Conservation (phyloP, 805 yeast species). For the Tetrapisispora taiwanensis region DNA sequence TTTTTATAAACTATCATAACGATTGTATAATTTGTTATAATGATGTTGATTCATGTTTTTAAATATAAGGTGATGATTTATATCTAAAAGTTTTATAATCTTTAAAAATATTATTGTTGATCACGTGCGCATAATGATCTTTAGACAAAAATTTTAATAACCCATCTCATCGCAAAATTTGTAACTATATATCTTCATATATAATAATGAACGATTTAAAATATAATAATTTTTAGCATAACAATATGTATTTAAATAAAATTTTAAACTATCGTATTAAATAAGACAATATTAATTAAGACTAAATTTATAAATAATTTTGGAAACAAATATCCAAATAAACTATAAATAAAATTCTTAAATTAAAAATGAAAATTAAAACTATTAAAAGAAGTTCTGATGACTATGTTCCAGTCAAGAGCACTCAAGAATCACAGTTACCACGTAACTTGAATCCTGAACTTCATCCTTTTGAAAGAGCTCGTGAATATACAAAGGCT, state of each 20-base stretch:
- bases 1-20: too few relatives aligned
- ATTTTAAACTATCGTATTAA: not conserved
- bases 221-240: not conserved
- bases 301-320: too few relatives aligned
- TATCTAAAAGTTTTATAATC: too few relatives aligned
- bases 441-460: slow-evolving; percentile 91
- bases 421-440: slow-evolving; percentile 75
- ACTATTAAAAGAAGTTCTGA: slow-evolving; percentile 86
- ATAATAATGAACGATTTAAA: not conserved
- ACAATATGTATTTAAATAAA: too few relatives aligned
- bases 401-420: slow-evolving; percentile 82
- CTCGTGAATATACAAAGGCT: slow-evolving; percentile 92
- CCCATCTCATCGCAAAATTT: slow-evolving; percentile 4
- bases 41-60: too few relatives aligned
- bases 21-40: too few relatives aligned
- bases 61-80: too few relatives aligned
- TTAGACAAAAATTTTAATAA: not conserved
- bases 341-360: too few relatives aligned
- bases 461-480: slow-evolving; percentile 92
- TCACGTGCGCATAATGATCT: not conserved
- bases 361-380: slow-evolving; percentile 58
- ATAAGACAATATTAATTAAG: too few relatives aligned
- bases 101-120: too few relatives aligned
- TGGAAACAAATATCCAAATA: too few relatives aligned
- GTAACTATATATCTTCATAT: not conserved